A percentile compares a stretch with the other conserved stretches of the same genome.
Conservation (phyloP, 2,329 filamentous ascomycete genomes). For the Dactylellina parvicollis region DNA sequence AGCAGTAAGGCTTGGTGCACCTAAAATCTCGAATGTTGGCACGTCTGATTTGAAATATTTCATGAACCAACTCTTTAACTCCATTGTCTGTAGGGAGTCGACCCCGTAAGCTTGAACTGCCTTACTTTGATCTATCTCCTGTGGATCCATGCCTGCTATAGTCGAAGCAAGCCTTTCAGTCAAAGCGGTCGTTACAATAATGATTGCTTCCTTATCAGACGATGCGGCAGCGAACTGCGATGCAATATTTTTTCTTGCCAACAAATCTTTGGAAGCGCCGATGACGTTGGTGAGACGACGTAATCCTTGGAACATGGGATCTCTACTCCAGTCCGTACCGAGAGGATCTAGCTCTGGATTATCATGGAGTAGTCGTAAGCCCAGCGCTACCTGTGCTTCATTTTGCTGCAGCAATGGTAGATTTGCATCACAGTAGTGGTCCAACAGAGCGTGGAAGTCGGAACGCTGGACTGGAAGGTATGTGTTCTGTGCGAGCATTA, state of each 20-base stretch:
- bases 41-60: constrained; percentile 30
- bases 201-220: not conserved
- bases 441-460: constrained; percentile 18
- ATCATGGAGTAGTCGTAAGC: constrained; percentile 8
- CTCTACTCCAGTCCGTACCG: constrained; percentile 23
- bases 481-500: constrained; percentile 9
- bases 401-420: not conserved
- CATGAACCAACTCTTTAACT: constrained; percentile 29
- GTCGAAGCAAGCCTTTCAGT: constrained; percentile 13
- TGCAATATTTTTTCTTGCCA: not conserved
- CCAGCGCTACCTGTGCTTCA: not conserved
- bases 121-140: constrained; percentile 26
- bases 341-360: constrained; percentile 20
- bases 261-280: not conserved
- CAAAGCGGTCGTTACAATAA: constrained; percentile 6
- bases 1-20: constrained; percentile 11
- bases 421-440: constrained; percentile 22
- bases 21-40: constrained; percentile 27
- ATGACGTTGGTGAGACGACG: not conserved
- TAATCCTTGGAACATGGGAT: constrained; percentile 24
- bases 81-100: constrained; percentile 36
- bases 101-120: constrained; percentile 24
- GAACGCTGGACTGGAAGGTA: not conserved
- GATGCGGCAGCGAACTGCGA: constrained; percentile 8
- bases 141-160: constrained; percentile 1